A percentile compares a stretch with the other conserved stretches of the same genome.
These are phyloP conservation scores for Tubosaeta sp. DNA, from an alignment of 768 basidiomycete species.

Conservation along the genomic window DNA sequence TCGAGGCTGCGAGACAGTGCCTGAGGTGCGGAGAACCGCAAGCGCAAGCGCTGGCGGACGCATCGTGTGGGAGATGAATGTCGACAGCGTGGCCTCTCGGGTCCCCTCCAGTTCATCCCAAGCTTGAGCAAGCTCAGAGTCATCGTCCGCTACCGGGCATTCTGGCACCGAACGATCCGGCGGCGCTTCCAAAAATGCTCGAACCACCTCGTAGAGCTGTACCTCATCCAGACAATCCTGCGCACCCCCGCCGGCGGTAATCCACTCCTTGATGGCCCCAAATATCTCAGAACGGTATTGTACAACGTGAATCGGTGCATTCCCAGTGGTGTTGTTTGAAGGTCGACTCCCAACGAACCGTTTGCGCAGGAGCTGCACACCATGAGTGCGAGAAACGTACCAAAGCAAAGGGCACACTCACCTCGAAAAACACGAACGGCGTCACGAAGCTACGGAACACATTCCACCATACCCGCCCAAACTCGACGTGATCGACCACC, in stretches of 20 bases:
- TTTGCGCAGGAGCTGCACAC: constrained; percentile 64
- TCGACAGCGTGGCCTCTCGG: constrained; percentile 36
- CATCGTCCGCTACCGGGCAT: constrained; percentile 30
- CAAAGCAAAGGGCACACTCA: constrained; percentile 29
- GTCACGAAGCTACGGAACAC: constrained; percentile 79
- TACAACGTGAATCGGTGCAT: constrained; percentile 44
- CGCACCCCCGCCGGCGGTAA: constrained; percentile 67
- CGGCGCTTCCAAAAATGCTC: constrained; percentile 53
- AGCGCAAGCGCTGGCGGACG: constrained; percentile 44
- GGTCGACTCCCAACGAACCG: constrained; percentile 55
- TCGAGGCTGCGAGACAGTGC: constrained; percentile 6
- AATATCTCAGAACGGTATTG: constrained; percentile 59
- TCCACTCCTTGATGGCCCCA: constrained; percentile 66
- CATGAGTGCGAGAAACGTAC: constrained; percentile 3
- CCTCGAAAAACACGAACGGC: constrained; percentile 82
- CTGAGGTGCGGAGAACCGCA: constrained; percentile 23
- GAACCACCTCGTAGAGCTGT: constrained; percentile 56
- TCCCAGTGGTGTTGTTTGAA: constrained; percentile 37
- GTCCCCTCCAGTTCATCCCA: constrained; percentile 44
- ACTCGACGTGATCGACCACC: constrained; percentile 68
- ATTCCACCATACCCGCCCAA: constrained; percentile 78
- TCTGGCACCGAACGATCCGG: constrained; percentile 51
- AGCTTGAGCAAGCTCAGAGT: constrained; percentile 43
- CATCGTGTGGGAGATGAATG: constrained; percentile 55
- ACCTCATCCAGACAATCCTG: constrained; percentile 74